Evolutionary conservation across 2,329 filamentous ascomycete species (phyloP).

Genomic region (Arthrobotrys musiformis): DNA sequence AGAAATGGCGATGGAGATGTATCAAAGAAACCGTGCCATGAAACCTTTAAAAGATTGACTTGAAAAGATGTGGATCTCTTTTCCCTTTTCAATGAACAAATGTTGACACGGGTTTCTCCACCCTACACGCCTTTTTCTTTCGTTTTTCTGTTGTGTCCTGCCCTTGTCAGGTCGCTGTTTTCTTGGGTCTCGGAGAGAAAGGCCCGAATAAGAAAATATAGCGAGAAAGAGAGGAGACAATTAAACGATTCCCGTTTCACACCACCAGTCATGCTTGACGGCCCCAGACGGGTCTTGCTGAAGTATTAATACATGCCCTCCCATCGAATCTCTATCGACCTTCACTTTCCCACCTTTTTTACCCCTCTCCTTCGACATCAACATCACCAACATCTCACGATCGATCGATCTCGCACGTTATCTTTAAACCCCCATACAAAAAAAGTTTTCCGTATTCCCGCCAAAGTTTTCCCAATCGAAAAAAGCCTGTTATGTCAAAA

Average conservation of each 20-base stretch:
- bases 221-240: conserved; percentile 52
- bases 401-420: background rate
- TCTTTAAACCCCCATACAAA: background rate
- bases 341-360: background rate
- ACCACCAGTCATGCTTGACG: conserved; percentile 15
- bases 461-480: conserved; percentile 16
- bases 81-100: conserved; percentile 46
- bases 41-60: conserved; percentile 18
- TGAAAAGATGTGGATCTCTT: conserved; percentile 41
- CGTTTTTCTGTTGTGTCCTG: background rate
- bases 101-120: conserved; percentile 39
- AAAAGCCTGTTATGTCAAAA: conserved; percentile 18
- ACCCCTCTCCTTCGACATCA: conserved; percentile 1
- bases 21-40: background rate
- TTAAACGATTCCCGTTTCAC: conserved; percentile 42
- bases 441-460: background rate
- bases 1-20: conserved; percentile 1
- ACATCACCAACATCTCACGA: background rate
- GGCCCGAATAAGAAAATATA: conserved; percentile 54
- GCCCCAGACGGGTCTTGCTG: background rate
- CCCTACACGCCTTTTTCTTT: conserved; percentile 29
- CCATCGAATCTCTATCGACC: conserved; percentile 13
- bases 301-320: background rate
- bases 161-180: conserved; percentile 21
- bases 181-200: conserved; percentile 52